Percentiles rank a stretch among this genome's conserved stretches.
Conservation (phyloP, 2,329 filamentous ascomycete genomes). For the Alternaria conjuncta region DNA sequence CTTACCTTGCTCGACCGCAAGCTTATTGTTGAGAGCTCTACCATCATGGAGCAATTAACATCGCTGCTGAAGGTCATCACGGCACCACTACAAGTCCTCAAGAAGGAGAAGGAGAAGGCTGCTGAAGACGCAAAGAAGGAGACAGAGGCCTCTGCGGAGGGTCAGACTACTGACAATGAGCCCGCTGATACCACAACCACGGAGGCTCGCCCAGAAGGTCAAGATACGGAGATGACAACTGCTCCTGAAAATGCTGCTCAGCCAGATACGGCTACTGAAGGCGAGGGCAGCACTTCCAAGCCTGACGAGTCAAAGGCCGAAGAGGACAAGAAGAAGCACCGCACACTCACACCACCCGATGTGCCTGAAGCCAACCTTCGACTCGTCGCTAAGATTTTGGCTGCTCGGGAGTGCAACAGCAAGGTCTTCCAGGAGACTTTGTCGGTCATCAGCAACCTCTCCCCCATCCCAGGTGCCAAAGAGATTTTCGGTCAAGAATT, state of each 20-base stretch:
- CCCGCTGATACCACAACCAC: slow-evolving; percentile 18
- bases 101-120: slow-evolving; percentile 76
- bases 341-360: slow-evolving; percentile 76
- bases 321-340: slow-evolving; percentile 60
- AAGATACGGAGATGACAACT: slow-evolving; percentile 46
- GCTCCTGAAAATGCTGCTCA: slow-evolving; percentile 45
- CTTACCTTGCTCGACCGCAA: slow-evolving; percentile 89
- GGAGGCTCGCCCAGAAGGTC: slow-evolving; percentile 13
- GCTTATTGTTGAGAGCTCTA: slow-evolving; percentile 94
- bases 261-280: slow-evolving; percentile 20
- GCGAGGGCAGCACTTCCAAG: slow-evolving; percentile 34
- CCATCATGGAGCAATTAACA: slow-evolving; percentile 93
- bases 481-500: slow-evolving; percentile 92
- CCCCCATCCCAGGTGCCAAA: slow-evolving; percentile 88
- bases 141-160: slow-evolving; percentile 22
- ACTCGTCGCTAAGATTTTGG: slow-evolving; percentile 94
- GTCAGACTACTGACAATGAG: slow-evolving; percentile 27
- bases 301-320: slow-evolving; percentile 44
- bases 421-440: slow-evolving; percentile 98
- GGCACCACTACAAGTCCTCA: slow-evolving; percentile 81
- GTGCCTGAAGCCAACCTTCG: slow-evolving; percentile 89
- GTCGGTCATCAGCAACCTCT: slow-evolving; percentile 98
- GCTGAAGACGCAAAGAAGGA: slow-evolving; percentile 55
- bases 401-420: slow-evolving; percentile 92
- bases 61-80: slow-evolving; percentile 88